These are phyloP conservation scores for Globisporangium takayamanum DNA, from an alignment of 352 stramenopile genomes.

Conservation along the genomic window DNA sequence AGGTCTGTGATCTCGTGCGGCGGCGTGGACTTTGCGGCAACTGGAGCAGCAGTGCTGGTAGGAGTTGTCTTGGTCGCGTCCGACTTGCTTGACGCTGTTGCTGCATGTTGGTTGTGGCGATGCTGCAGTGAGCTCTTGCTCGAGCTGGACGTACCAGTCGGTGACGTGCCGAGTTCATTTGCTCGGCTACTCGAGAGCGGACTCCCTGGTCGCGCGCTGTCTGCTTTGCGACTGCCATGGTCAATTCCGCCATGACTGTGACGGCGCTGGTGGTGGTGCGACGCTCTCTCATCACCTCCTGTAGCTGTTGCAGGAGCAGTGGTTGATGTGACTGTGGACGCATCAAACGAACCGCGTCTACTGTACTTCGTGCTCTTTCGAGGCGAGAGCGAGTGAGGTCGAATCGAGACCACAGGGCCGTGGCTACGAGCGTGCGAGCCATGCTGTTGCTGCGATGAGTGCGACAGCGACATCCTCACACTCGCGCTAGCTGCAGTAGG, in stretches of 20 bases:
- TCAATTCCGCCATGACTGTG: background rate
- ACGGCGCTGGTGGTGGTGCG: background rate
- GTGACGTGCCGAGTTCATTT: too few species aligned
- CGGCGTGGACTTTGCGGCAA: background rate
- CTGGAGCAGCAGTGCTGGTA: background rate
- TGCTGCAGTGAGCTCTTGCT: background rate
- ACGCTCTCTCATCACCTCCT: background rate
- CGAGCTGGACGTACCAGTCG: background rate
- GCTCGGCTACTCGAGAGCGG: background rate
- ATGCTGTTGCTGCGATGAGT: background rate
- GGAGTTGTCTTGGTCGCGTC: background rate
- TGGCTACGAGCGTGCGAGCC: background rate
- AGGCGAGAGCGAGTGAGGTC: constrained; percentile 4
- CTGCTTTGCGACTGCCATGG: background rate
- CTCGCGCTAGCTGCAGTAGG: background rate
- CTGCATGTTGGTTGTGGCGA: background rate
- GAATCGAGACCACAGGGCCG: constrained; percentile 6
- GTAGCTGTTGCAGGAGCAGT: background rate
- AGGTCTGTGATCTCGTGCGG: constrained; percentile 8
- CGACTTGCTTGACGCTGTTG: background rate
- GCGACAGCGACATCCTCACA: too few species aligned
- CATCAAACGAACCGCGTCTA: constrained; percentile 4
- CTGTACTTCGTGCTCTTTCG: constrained; percentile 5
- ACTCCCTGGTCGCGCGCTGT: constrained; percentile 1
- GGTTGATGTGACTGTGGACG: background rate